Evolutionary conservation across 2,329 filamentous ascomycete genomes (phyloP), one percentile per base, ranked within the genome.

Genomic region (Lachnellula cervina): DNA sequence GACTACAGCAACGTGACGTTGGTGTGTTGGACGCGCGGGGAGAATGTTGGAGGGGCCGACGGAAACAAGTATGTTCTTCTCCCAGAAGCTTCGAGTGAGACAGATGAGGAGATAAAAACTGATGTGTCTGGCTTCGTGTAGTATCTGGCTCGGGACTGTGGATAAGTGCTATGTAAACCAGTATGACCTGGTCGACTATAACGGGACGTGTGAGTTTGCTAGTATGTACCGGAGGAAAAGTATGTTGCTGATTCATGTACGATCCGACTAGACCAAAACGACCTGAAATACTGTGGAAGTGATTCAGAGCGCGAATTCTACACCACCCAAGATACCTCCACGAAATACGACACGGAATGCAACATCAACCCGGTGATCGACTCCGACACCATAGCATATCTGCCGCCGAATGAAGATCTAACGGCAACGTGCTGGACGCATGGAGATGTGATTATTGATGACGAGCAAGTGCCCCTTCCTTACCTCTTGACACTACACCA

Each of bases 131-230:
- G 48, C 21, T 21, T 21, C 21, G 21, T 44, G 13, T 16, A 64
- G 61, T 13, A 59, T 60, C 14, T 64, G 61, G 62, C 42, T 64
- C n/a, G 52, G 54, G 34, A 64, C 62, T 2, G 56, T 47, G 1
- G 59, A 64, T 47, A 45, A 55, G 6, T 63, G 62, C 38, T 63
- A 64, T 47, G 46, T 63, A 4, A 59, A 58, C 1, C 59, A 63
- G 25, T 62, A 63, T 43, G 59, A 64, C 11, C 34, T 64, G 23
- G 13, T 19, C 2, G 35, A 45, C 7, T 63, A 61, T 21, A 56
- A 54, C 38, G 61, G 61, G 23, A 57, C 54, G 23, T 64, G 62
- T 63, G 38, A 51, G 58, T 44, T 32, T 32, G 25, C 7, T 7
- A 8, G 5, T 7, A 28, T 6, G 25, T 32, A 32, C 28, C 28